Base-by-base conservation (phyloP, 1,139 yeast species). In the Hyphopichia burtonii region DNA sequence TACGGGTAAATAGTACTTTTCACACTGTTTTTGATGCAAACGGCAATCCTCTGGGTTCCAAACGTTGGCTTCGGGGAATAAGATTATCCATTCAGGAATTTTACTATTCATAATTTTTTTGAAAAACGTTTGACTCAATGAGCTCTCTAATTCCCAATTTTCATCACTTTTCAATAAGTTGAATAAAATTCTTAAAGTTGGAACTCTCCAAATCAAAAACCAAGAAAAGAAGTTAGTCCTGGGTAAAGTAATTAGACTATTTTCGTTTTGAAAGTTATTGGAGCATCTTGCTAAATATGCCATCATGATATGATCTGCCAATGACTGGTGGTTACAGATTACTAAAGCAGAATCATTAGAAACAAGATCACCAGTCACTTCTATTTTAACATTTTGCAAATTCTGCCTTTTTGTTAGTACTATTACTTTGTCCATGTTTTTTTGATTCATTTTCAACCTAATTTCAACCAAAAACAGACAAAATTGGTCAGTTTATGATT, bases 1-100 rank as follows among this genome's bases (percentile, higher is more conserved):
- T 19, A 54, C 55, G 0, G 89, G 86, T 36, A 81, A 63, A 43
- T 68, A 79, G 53, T 70, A 80, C 48, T 73, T 74, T 36, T 73
- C 71, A 27, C 78, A 66, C 44, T 82, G 71, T 36, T 71, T 68
- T 35, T 68, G 64, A 47, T 83, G 88, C 12, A 82, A 51, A 7
- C 62, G 56, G 0, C 69, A 57, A 25, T 75, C 71, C 30, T 71
- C 72, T 4, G 68, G 61, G 0, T 82, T 76, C 61, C 78, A 75
- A 3, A 84, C 78, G 54, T 85, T 86, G 2, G 84, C 91, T 58
- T 86, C 94, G 0, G 94, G 93, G 46, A 85, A 85, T 9, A 83
- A 47, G 1, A 78, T 74, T 4, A 82, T 52, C 87, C 87, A 82
- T 48, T 74, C 74, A 2, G 73, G 68, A 16, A 48, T 50, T 33